These are phyloP conservation scores for Juglanconis sp. DNA, from an alignment of 2,329 filamentous ascomycete species.

Conservation along the genomic window DNA sequence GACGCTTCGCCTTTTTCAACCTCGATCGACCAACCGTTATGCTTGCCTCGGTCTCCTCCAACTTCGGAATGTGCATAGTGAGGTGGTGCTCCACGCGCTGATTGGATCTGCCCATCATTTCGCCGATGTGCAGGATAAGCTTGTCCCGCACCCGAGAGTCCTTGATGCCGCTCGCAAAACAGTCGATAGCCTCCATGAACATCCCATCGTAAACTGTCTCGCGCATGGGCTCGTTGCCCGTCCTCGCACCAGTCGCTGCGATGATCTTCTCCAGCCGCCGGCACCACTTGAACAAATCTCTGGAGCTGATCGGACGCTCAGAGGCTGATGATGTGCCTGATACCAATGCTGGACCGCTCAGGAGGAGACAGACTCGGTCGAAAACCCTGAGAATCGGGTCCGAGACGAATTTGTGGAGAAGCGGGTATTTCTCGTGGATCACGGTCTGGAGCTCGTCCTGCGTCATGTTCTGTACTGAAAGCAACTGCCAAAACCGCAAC, in stretches of 20 bases:
- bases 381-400: conserved; percentile 58
- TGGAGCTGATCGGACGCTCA: conserved; percentile 50
- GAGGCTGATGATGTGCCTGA: conserved; percentile 19
- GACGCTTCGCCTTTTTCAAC: conserved; percentile 57
- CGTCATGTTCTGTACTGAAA: conserved; percentile 65
- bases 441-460: conserved; percentile 72
- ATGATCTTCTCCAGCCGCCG: conserved; percentile 69
- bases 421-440: conserved; percentile 66
- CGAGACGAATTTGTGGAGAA: conserved; percentile 60
- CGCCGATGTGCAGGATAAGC: conserved; percentile 70
- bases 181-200: conserved; percentile 90
- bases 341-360: conserved; percentile 29
- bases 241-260: conserved; percentile 56
- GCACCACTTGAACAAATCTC: conserved; percentile 90
- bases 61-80: conserved; percentile 65
- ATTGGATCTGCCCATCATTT: conserved; percentile 82
- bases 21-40: conserved; percentile 65
- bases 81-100: conserved; percentile 79
- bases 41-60: conserved; percentile 57
- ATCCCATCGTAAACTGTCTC: conserved; percentile 75
- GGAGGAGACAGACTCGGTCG: conserved; percentile 47
- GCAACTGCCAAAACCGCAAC: conserved; percentile 77
- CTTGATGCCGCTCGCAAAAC: conserved; percentile 79
- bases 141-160: conserved; percentile 57
- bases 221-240: conserved; percentile 66